Evolutionary conservation across 2,329 filamentous ascomycete genomes (phyloP), one percentile per base, ranked within the genome.

Genomic region (Pseudogymnoascus sp.): DNA sequence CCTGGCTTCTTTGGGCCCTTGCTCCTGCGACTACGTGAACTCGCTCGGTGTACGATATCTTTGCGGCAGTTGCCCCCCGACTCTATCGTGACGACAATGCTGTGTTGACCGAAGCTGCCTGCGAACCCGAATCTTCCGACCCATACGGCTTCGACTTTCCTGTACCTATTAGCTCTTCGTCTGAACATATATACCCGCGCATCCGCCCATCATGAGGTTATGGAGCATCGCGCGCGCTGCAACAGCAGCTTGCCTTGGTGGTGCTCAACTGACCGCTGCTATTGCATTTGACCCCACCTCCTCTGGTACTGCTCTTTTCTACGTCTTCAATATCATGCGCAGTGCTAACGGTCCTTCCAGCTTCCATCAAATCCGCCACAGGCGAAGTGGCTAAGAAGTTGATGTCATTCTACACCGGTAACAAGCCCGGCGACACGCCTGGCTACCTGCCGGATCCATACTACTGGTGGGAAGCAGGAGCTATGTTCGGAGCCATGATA

Each of bases 401-500:
- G 28, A 57, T 57, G 51, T 34, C 51, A 23, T 83, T 83, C 25
- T 66, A 66, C 71, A 73, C 74, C 45, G 81, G 81, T 28, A 79
- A 83, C 67, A 69, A 77, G 64, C 76, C 79, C 2, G 79, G 78
- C n/a, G 74, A 76, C 10, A 78, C 78, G 7, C 79, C 79, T 8
- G 81, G 81, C 54, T 73, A 80, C 62, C 77, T 82, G 28, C 79
- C 78, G 2, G 72, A 72, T 48, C 81, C 81, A 16, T 80, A 80
- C 68, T 80, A 79, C 71, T 82, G 79, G 79, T 84, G 81, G 81
- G 78, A 83, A 74, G 79, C 81, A 62, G 81, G 82, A 65, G 80
- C 80, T 48, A 82, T 83, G 80, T 65, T 83, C 82, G 67, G 82
- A 79, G 67, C 79, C 11, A 73, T 85, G 68, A 77, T 85, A 19